Evolutionary conservation across 148 eudicot genomes (phyloP).

Genomic region (Vaccinium myrtillus): DNA sequence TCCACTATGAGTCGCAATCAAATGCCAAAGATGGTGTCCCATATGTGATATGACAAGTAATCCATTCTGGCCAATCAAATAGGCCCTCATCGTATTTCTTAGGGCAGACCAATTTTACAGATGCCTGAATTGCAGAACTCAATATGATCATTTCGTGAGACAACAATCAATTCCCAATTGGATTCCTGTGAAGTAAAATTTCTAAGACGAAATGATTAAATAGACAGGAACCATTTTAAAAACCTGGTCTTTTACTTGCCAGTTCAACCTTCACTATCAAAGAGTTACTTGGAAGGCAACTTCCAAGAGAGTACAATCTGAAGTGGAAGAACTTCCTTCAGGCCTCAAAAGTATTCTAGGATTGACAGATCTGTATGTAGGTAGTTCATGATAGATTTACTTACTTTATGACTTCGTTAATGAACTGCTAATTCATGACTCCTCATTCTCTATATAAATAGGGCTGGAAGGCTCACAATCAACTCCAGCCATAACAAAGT

Average conservation of each 20-base stretch:
- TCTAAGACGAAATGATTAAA: background rate
- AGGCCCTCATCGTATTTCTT: background rate
- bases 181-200: background rate
- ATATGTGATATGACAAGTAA: background rate
- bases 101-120: background rate
- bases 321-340: constrained; percentile 11
- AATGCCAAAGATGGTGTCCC: background rate
- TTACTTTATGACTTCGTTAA: background rate
- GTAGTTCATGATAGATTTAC: background rate
- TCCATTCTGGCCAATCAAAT: background rate
- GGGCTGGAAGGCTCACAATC: background rate
- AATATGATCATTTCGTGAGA: background rate
- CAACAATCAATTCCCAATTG: background rate
- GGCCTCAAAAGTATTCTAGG: background rate
- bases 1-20: background rate
- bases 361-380: background rate
- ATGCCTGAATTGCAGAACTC: background rate
- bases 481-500: background rate
- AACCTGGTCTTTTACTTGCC: background rate
- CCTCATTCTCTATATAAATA: background rate
- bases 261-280: background rate
- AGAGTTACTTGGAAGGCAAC: background rate
- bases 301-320: background rate
- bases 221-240: background rate
- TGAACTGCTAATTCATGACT: background rate